These are phyloP conservation scores for Kwoniella bestiolae DNA, from an alignment of 768 basidiomycete genomes.

Conservation along the genomic window DNA sequence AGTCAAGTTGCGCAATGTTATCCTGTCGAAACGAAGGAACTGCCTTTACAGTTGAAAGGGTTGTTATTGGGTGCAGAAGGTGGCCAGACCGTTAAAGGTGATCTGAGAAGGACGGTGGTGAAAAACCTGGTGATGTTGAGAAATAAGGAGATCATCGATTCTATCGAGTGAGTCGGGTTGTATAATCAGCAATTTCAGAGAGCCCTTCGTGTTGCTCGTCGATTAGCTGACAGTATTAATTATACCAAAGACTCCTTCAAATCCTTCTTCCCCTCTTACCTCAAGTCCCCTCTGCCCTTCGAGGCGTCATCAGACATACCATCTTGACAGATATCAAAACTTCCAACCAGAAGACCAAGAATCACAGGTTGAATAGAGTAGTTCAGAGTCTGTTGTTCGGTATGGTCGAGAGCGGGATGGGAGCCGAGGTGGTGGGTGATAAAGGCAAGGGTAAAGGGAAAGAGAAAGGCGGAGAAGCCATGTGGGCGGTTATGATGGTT, in stretches of 20 bases:
- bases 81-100: constrained; percentile 41
- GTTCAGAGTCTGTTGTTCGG: constrained; percentile 94
- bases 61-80: constrained; percentile 68
- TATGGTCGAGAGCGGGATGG: constrained; percentile 94
- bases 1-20: constrained; percentile 94
- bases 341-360: constrained; percentile 83
- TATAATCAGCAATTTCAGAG: background rate
- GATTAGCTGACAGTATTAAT: background rate
- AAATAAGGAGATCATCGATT: constrained; percentile 89
- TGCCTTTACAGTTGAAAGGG: constrained; percentile 76
- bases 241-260: constrained; percentile 72
- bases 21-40: constrained; percentile 83
- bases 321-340: constrained; percentile 91
- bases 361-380: constrained; percentile 93
- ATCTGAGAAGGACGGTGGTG: constrained; percentile 76
- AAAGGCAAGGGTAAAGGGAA: constrained; percentile 64
- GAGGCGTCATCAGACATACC: constrained; percentile 86
- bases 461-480: constrained; percentile 75
- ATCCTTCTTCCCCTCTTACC: constrained; percentile 93
- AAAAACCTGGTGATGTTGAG: constrained; percentile 91
- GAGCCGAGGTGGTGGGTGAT: constrained; percentile 76
- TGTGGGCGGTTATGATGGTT: constrained; percentile 95
- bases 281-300: constrained; percentile 83
- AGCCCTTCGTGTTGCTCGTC: background rate
- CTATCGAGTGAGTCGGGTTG: constrained; percentile 73